A percentile compares a stretch with the other conserved stretches of the same genome.
Conservation (phyloP, 352 stramenopile genomes). For the Globisporangium orthogonon region DNA sequence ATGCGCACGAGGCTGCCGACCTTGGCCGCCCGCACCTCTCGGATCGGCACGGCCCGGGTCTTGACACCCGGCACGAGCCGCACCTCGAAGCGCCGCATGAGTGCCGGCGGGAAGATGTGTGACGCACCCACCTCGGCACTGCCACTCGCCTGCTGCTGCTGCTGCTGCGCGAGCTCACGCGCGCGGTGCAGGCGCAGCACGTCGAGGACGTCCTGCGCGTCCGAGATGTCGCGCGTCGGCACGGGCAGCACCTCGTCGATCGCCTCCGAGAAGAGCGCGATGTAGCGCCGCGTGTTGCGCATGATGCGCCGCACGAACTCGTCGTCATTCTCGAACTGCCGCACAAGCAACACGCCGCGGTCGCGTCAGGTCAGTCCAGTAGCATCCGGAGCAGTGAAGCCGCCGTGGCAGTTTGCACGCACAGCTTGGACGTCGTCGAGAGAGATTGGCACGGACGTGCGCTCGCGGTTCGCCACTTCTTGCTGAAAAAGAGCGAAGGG, state of each 20-base stretch:
- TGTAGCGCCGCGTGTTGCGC: slow-evolving; percentile 84
- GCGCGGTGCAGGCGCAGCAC: slow-evolving; percentile 72
- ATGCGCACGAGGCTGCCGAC: slow-evolving; percentile 96
- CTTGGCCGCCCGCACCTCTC: slow-evolving; percentile 91
- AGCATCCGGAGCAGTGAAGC: too few relatives aligned
- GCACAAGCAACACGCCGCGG: too few relatives aligned
- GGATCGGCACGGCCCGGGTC: slow-evolving; percentile 86
- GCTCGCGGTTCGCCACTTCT: slow-evolving; percentile 85
- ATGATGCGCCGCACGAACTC: slow-evolving; percentile 81
- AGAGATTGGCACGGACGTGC: slow-evolving; percentile 68
- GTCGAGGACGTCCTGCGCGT: slow-evolving; percentile 81
- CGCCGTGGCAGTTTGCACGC: slow-evolving; percentile 10
- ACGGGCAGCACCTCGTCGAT: slow-evolving; percentile 84
- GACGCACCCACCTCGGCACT: slow-evolving; percentile 17
- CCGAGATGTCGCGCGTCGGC: slow-evolving; percentile 72
- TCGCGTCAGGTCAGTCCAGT: too few relatives aligned
- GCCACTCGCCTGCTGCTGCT: slow-evolving; percentile 35
- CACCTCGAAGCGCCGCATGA: slow-evolving; percentile 91
- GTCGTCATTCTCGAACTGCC: slow-evolving; percentile 74
- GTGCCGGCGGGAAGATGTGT: slow-evolving; percentile 86
- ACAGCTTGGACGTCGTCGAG: slow-evolving; percentile 81
- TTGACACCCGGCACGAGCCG: slow-evolving; percentile 79
- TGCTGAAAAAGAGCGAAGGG: slow-evolving; percentile 28
- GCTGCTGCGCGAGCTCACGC: slow-evolving; percentile 57
- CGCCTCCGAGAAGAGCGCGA: slow-evolving; percentile 83